phyloP scores from a whole-genome alignment of 345 rosid species.

The Lumnitzera racemosa region DNA sequence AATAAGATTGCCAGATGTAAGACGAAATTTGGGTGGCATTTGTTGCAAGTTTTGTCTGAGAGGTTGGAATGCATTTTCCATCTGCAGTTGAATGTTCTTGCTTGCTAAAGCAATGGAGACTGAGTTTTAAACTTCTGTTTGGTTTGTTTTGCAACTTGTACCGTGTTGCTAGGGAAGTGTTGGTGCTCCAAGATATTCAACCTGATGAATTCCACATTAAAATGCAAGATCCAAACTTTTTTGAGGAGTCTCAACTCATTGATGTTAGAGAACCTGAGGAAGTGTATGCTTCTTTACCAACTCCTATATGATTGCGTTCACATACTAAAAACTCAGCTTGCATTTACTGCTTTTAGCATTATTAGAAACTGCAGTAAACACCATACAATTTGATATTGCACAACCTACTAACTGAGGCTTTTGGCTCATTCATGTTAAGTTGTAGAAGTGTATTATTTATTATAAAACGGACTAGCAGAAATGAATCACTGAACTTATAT shows the following conservation, averaged over 20 bases:
- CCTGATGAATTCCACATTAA: constrained; percentile 65
- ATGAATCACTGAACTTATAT: no score
- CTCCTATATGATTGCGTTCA: not conserved
- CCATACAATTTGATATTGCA: no score
- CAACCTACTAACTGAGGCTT: no score
- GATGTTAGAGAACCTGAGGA: constrained; percentile 94
- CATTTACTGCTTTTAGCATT: no score
- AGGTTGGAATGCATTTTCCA: constrained; percentile 36
- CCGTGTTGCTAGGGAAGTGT: constrained; percentile 35
- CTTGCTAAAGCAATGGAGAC: not conserved
- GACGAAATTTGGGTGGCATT: constrained; percentile 88
- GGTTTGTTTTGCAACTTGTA: not conserved
- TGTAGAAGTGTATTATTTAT: no score
- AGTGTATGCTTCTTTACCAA: constrained; percentile 48
- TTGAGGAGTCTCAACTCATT: constrained; percentile 70
- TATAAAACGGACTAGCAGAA: no score
- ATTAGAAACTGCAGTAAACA: no score
- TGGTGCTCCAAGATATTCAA: constrained; percentile 45
- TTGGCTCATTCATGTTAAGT: no score
- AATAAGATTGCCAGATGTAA: constrained; percentile 73
- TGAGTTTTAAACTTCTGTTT: not conserved
- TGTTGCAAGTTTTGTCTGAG: constrained; percentile 87
- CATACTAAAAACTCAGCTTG: no score
- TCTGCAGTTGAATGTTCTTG: constrained; percentile 5
- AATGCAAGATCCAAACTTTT: constrained; percentile 69